Base-by-base conservation (phyloP, 306 rosid genomes). In the Pachyrhizus erosus region DNA sequence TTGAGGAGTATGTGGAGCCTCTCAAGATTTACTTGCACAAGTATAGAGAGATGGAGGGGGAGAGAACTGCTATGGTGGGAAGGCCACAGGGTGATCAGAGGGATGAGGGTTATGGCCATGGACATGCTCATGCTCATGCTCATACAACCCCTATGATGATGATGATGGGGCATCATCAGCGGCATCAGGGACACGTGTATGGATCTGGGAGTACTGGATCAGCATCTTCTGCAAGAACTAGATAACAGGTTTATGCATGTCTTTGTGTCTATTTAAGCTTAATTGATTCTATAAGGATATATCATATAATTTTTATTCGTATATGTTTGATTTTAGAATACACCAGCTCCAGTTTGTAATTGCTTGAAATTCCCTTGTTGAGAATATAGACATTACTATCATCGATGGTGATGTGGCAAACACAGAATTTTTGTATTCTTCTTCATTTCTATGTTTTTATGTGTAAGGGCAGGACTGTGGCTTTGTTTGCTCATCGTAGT, bases 1-100 rank as follows among this genome's bases (percentile, higher is more conserved):
- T 90, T 37, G 88, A 87, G 24, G 90, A 87, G 17, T 90, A 90
- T 60, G 92, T 88, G 11, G 94, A 88, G 27, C 94, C 94, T 2
- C 76, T 90, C 58, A 87, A 90, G 89, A 52, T 85, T 73, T 90
- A 90, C 23, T 73, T 90, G 13, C 88, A 83, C 18, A 88, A 88
- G 83, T 87, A 87, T 37, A 74, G 92, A 15, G 91, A 90, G 77
- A 79, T 88, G 82, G 90, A 87, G 48, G 90, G 90, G 0, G 94
- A 88, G 57, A 88, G 27, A 78, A 90, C 72, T 7, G 80, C 79
- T 10, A 7, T 73, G 27, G 9, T 81, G 17, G 78, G 80, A 34
- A 64, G 77, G 29, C 31, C 58, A 1, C 80, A 17, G 3, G 33
- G 34, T 66, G 82, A 43, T 65, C 81, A 39, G 29, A 73, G 69